Evolutionary conservation across 805 yeast species (phyloP), one percentile per base, ranked within the genome.

Genomic region (Saccharomycopsis fodiens): DNA sequence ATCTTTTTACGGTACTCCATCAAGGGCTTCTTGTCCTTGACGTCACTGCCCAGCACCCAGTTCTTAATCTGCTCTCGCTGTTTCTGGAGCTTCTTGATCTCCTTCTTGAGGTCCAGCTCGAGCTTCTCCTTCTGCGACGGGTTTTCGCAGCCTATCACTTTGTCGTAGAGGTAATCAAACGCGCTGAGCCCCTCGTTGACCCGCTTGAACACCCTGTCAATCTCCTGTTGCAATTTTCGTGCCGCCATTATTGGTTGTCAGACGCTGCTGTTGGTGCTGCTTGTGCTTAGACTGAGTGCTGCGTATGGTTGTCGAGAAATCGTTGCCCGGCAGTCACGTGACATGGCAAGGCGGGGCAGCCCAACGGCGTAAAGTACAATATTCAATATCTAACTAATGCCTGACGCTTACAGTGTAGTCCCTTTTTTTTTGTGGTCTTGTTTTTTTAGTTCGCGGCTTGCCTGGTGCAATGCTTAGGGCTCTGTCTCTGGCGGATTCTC

Each of bases 11-110:
- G 70, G 58, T 88, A 84, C 57, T 91, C 97, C 47, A 82, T 70
- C 52, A 86, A 68, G 13, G 79, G 74, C 57, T 83, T 85, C 60
- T 87, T 93, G 57, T 91, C 95, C 61, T 94, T 88, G 39, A 89
- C 88, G 52, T 89, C 95, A 55, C 82, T 85, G 54, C 91, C 89
- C 36, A 91, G 78, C 60, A 88, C 67, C 98, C 98, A 91, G 47
- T 85, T 84, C 66, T 91, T 91, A 57, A 91, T 85, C 67, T 88
- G 97, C 63, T 91, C 98, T 60, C 97, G 76, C 56, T 83, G 79
- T 61, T 96, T 78, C 61, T 91, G 98, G 47, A 91, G 72, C 63
- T 88, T 91, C 65, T 93, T 91, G 64, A 93, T 89, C 63, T 93
- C 97, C 57, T 93, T 82, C 67, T 93, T 89, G 60, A 91, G 70